phyloP scores from a whole-genome alignment of 768 basidiomycete species.

The Auriscalpium orientale region DNA sequence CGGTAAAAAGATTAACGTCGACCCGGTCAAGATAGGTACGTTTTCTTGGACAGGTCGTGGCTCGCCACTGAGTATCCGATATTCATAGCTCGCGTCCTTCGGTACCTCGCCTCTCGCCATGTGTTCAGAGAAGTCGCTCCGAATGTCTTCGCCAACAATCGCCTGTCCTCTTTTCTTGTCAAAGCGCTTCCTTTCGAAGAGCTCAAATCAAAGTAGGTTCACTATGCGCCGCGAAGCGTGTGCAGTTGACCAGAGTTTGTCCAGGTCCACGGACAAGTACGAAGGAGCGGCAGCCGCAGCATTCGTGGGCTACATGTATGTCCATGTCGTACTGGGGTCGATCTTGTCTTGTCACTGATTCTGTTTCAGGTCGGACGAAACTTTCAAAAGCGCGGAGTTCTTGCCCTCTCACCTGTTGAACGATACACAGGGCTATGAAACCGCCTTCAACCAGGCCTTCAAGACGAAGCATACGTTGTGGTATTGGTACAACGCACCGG shows the following conservation, averaged over 20 bases:
- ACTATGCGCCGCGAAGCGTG: neutral
- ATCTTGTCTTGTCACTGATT: too few species aligned
- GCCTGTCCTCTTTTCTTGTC: slow-evolving; percentile 29
- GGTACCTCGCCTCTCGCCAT: slow-evolving; percentile 31
- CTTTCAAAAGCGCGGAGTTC: neutral
- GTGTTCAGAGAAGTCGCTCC: slow-evolving; percentile 32
- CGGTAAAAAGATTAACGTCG: neutral
- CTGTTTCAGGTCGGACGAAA: slow-evolving; percentile 3
- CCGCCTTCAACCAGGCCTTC: neutral
- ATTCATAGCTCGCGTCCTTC: slow-evolving; percentile 27
- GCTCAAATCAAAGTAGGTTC: neutral
- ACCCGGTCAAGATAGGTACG: slow-evolving; percentile 4
- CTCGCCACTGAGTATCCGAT: neutral
- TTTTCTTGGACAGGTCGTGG: neutral
- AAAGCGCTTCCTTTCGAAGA: slow-evolving; percentile 21
- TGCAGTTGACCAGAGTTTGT: neutral
- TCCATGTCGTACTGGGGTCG: neutral
- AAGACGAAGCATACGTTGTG: neutral
- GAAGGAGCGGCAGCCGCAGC: slow-evolving; percentile 15
- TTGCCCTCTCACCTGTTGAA: neutral
- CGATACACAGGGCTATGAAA: neutral
- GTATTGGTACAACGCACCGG: neutral
- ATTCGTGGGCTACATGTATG: slow-evolving; percentile 13
- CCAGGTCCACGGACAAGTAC: slow-evolving; percentile 2
- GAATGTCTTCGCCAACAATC: slow-evolving; percentile 32